Evolutionary conservation across 139 green algal genomes (phyloP), one percentile per base, ranked within the genome.

Genomic region (Chlamydomonas asymmetrica): DNA sequence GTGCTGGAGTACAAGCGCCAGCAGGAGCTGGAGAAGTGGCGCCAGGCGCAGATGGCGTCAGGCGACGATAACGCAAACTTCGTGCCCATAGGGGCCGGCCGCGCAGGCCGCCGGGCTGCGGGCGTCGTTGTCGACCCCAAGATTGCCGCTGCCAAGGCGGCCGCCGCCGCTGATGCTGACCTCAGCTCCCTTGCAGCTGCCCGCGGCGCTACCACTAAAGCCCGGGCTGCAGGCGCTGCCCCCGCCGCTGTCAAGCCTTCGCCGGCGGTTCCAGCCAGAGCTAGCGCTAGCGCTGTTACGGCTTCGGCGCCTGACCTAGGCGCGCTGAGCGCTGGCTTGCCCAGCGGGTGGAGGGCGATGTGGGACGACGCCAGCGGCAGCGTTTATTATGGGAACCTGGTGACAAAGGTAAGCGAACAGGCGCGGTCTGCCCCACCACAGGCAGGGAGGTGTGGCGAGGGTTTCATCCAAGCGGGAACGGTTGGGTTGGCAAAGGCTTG

Each of bases 41-140:
- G 82, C 25, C n/a, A 78, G 71, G 49, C 87, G 71, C 90, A 95
- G 80, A 72, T 92, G 50, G 56, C 68, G 34, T 73, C 75, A 7
- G 90, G 88, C 0, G 61, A 75, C 4, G 79, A 74, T 27, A 95
- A 94, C 63, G 75, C 90, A 50, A 95, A 95, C 67, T 94, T 95
- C 52, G 78, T 49, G 63, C n/a, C n/a, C n/a, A n/a, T n/a, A n/a
- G n/a, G n/a, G n/a, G n/a, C 22, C 20, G 71, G 71, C 16, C 18
- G 57, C 6, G 71, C 7, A 32, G 57, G 71, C 22, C n/a, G 38
- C 3, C 13, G 32, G 13, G 57, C 27, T 10, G 32, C 34, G 38
- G 66, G 41, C 31, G 52, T 27, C 52, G 52, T 27, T 23, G 9
- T 27, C 25, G 52, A 31, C 9, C 10, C 10, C 52, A 61, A 61